Conservation (phyloP, 495 filamentous ascomycete genomes). For the Tuber calosporum region DNA sequence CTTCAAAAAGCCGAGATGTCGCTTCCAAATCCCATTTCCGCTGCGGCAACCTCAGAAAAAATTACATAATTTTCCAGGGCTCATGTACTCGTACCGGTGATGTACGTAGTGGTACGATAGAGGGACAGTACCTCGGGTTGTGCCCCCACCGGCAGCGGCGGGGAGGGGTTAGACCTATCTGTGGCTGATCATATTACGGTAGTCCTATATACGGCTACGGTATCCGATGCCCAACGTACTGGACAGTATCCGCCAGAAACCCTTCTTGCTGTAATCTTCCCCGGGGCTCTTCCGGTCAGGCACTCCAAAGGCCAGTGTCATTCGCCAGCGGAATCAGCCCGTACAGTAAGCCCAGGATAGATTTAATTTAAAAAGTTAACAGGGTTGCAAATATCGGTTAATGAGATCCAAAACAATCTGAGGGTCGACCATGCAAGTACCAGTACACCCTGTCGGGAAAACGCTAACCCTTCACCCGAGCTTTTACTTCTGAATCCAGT, state of each 20-base stretch:
- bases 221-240: neutral
- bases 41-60: neutral
- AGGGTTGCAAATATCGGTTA: too few relatives aligned
- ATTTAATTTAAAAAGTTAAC: too few relatives aligned
- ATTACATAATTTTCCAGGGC: constrained; percentile 1
- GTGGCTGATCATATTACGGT: neutral
- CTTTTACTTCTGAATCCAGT: too few relatives aligned
- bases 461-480: too few relatives aligned
- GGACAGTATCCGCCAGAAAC: neutral
- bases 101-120: too few relatives aligned
- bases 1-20: neutral
- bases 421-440: too few relatives aligned
- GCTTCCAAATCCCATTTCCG: neutral
- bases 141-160: neutral
- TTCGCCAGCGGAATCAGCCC: too few relatives aligned
- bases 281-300: neutral
- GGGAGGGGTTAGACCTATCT: neutral
- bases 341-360: too few relatives aligned
- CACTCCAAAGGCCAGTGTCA: neutral
- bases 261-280: neutral
- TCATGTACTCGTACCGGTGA: too few relatives aligned
- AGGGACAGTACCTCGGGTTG: neutral
- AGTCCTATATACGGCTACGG: neutral
- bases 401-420: too few relatives aligned
- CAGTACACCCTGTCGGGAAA: too few relatives aligned